Conservation (phyloP, 805 yeast species). For the Nakazawaea wyomingensis region DNA sequence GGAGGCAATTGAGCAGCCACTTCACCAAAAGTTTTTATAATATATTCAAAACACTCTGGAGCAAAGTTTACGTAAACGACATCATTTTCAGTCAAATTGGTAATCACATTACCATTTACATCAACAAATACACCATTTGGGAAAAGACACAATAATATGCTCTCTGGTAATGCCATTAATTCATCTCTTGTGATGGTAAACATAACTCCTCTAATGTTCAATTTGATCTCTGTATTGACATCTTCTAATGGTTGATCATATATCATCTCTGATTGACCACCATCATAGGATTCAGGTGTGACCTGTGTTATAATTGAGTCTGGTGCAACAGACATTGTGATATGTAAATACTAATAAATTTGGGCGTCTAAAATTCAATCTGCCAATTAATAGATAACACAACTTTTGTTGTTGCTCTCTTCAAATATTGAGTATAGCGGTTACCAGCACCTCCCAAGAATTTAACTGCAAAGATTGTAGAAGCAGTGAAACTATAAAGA, state of each 20-base stretch:
- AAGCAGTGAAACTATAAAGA: no score
- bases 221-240: slow-evolving; percentile 61
- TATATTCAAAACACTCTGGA: slow-evolving; percentile 81
- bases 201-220: slow-evolving; percentile 69
- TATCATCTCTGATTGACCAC: slow-evolving; percentile 12
- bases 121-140: slow-evolving; percentile 89
- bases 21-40: slow-evolving; percentile 61
- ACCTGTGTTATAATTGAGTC: slow-evolving; percentile 69
- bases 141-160: slow-evolving; percentile 76
- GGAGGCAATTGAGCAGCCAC: slow-evolving; percentile 60
- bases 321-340: slow-evolving; percentile 14
- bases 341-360: no score
- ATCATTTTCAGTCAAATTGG: slow-evolving; percentile 75
- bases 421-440: slow-evolving; percentile 8
- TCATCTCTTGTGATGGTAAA: slow-evolving; percentile 84
- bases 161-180: slow-evolving; percentile 87
- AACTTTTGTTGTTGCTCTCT: no score
- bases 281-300: slow-evolving; percentile 32
- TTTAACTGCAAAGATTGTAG: no score
- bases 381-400: no score
- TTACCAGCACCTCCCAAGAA: slow-evolving; percentile 15
- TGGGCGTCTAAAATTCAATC: no score
- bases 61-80: slow-evolving; percentile 80
- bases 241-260: slow-evolving; percentile 32
- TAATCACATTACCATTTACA: slow-evolving; percentile 67